phyloP scores from a whole-genome alignment of 2,329 filamentous ascomycete species.

The Uncinocarpus reesii region DNA sequence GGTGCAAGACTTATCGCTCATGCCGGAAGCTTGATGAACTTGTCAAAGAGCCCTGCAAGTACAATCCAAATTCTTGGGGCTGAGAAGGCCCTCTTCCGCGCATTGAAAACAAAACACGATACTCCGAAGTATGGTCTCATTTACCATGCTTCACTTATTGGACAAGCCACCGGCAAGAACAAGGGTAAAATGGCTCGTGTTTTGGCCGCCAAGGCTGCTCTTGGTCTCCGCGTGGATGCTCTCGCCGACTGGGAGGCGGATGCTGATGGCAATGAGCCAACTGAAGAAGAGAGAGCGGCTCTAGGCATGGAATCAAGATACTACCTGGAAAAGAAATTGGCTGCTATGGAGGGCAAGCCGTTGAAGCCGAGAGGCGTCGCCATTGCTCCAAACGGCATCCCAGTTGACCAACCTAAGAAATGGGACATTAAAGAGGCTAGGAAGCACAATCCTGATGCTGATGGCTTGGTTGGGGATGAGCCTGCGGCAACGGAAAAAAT shows the following conservation, averaged over 20 bases:
- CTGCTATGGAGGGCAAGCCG: slow-evolving; percentile 75
- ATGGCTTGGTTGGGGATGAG: slow-evolving; percentile 65
- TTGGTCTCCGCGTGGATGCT: slow-evolving; percentile 88
- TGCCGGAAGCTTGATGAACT: slow-evolving; percentile 82
- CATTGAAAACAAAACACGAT: slow-evolving; percentile 97
- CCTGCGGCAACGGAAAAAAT: slow-evolving; percentile 36
- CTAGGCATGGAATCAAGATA: slow-evolving; percentile 56
- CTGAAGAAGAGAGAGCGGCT: slow-evolving; percentile 79
- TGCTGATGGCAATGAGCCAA: slow-evolving; percentile 52
- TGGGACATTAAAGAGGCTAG: slow-evolving; percentile 86
- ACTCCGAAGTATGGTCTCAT: slow-evolving; percentile 97
- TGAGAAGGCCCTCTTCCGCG: slow-evolving; percentile 96
- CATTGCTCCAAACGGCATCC: slow-evolving; percentile 63
- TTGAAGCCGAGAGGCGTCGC: slow-evolving; percentile 63
- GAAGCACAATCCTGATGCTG: slow-evolving; percentile 90
- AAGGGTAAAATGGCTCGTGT: slow-evolving; percentile 99
- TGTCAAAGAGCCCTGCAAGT: slow-evolving; percentile 88
- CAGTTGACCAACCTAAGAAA: slow-evolving; percentile 55
- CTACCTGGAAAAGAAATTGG: slow-evolving; percentile 42
- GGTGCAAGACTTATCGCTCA: slow-evolving; percentile 92
- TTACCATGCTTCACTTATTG: slow-evolving; percentile 86
- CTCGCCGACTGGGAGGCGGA: slow-evolving; percentile 66
- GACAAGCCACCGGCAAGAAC: slow-evolving; percentile 93
- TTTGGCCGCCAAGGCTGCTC: slow-evolving; percentile 82
- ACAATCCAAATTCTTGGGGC: slow-evolving; percentile 97